Base-by-base conservation (phyloP, 352 stramenopile genomes). In the Phytophthora kernoviae region DNA sequence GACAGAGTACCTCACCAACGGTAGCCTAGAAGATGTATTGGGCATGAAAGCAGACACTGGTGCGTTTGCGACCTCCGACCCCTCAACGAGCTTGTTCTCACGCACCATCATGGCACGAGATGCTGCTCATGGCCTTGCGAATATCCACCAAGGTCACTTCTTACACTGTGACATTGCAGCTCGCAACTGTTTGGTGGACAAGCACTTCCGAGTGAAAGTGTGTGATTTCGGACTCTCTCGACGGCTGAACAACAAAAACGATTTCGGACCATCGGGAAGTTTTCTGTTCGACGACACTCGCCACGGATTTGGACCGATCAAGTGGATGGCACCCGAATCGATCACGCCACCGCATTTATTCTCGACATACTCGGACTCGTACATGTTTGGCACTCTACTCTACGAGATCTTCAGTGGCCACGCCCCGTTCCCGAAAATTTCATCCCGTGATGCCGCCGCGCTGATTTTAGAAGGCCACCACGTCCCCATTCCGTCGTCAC, bases 311-410 rank as follows among this genome's bases (percentile, higher is more conserved):
- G 83, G 83, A 1, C 80, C 83, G 15, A 63, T 90, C 27, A 90
- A 92, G 44, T 90, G 79, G 78, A 90, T 90, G 80, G 77, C 83
- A 0, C 83, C 81, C 9, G 83, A 92, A 52, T 89, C 78, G 0
- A 74, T 90, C 7, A 48, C 78, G 10, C 77, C 83, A 14, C 83
- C 82, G 5, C 77, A 92, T 41, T 32, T 90, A 6, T 92, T 90
- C 56, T 92, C 82, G 1, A 79, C 68, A 14, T 79, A 79, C 27
- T 90, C 83, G 14, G 83, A 92, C 57, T 74, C 79, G 50, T 92
- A 88, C 70, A 88, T 88, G 77, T 92, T 90, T 22, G 82, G 80
- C 5, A 78, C 90, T 17, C 54, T 90, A 11, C 68, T 92, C 48
- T 92, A 85, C 61, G 83, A 92, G 49, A 86, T 90, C 27, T 92